phyloP scores from a whole-genome alignment of 805 yeast species.

The Starmerella asiatica region DNA sequence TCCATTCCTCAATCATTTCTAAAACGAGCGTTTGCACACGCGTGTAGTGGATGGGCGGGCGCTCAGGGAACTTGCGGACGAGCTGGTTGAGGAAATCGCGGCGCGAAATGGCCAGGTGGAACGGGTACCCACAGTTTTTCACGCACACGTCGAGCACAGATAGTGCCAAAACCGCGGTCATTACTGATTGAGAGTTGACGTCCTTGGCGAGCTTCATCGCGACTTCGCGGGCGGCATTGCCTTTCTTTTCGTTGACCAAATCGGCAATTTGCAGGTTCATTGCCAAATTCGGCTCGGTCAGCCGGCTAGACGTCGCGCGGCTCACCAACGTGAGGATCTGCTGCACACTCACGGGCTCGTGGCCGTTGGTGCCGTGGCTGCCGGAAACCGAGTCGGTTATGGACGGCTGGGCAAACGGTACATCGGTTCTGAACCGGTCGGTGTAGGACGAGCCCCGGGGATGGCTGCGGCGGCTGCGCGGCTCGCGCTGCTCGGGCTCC shows the following conservation, averaged over 20 bases:
- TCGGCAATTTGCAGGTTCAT: conserved; percentile 88
- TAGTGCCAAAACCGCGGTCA: conserved; percentile 63
- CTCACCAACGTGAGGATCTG: conserved; percentile 3
- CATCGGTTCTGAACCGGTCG: conserved; percentile 21
- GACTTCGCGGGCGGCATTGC: conserved; percentile 81
- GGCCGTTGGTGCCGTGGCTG: neutral
- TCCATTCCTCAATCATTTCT: conserved; percentile 94
- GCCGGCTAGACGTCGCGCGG: conserved; percentile 26
- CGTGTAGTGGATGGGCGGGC: conserved; percentile 76
- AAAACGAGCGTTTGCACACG: conserved; percentile 72
- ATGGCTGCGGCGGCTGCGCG: neutral
- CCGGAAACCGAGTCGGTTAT: neutral
- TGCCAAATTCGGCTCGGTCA: conserved; percentile 75
- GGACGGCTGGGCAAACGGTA: conserved; percentile 9
- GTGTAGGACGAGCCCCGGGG: conserved; percentile 12
- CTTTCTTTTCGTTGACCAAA: conserved; percentile 82
- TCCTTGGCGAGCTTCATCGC: conserved; percentile 72
- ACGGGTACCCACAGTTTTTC: conserved; percentile 95
- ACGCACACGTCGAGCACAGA: conserved; percentile 71
- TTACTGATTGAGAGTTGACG: conserved; percentile 34
- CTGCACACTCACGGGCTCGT: conserved; percentile 8
- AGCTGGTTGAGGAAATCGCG: conserved; percentile 89
- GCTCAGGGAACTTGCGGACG: conserved; percentile 85
- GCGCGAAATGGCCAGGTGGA: conserved; percentile 86
- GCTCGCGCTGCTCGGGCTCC: too few species aligned